Evolutionary conservation across 1,139 yeast species (phyloP), one percentile per base, ranked within the genome.

Genomic region (Scheffersomyces parashehatae): DNA sequence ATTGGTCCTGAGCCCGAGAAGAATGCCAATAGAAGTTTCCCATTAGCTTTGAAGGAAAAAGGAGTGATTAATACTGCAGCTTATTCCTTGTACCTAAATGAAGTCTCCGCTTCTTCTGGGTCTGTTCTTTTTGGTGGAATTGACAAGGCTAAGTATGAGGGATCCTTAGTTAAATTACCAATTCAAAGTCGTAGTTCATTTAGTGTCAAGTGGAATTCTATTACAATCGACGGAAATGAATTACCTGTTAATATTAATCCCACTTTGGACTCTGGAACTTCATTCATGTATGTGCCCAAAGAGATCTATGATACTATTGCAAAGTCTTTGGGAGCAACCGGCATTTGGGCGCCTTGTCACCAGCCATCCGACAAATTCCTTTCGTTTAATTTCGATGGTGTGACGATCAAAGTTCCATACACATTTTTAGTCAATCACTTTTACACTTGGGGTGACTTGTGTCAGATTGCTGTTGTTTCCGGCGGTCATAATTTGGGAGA

Each of bases 241-340:
- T 10, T 35, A 3, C 37, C 48, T 6, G 33, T 36, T 11, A 28
- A 39, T 29, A 14, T 33, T 39, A 67, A 79, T 1, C 86, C 83
- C 3, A 60, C 82, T 37, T 62, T 85, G 35, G 93, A 85, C 61
- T 78, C 88, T 2, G 93, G 93, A 37, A 78, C 90, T 7, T 80
- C 90, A 2, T 62, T 81, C 39, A 71, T 85, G 4, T 76, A 74
- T 50, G 59, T 82, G 2, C 86, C 88, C 15, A 40, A 54, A 1
- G 56, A 51, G n/a, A 54, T 77, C 24, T 61, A 79, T 11, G 54
- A 56, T 3, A 48, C 60, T 3, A 61, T 83, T 43, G 81, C 77
- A 0, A 28, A 31, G 1, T n/a, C 9, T 13, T 34, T 46, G 13
- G 29, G 12, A 11, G 47, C n/a, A n/a, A n/a, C n/a, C n/a, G n/a